Conservation (phyloP, 345 rosid genomes). For the Odontarrhena argentea region DNA sequence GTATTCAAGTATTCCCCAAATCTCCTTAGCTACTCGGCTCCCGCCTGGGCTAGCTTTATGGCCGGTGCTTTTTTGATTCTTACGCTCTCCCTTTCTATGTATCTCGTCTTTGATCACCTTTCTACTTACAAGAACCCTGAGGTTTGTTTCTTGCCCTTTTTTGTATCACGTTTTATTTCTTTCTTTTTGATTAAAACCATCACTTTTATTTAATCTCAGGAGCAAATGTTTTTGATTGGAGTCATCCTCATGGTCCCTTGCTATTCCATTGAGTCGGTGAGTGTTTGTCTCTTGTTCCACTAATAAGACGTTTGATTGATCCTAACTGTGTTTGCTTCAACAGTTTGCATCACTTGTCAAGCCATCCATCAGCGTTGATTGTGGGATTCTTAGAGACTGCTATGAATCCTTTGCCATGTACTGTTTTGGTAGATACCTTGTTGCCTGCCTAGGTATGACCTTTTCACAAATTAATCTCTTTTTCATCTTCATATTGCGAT, state of each 20-base stretch:
- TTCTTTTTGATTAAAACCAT: background rate
- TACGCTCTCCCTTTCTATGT: slow-evolving; percentile 70
- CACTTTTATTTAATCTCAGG: slow-evolving; percentile 50
- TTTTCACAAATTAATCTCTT: background rate
- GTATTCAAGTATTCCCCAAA: slow-evolving; percentile 25
- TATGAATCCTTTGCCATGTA: slow-evolving; percentile 99
- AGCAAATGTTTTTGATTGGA: slow-evolving; percentile 95
- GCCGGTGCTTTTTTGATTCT: slow-evolving; percentile 63
- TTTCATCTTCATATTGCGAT: background rate
- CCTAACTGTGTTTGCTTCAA: slow-evolving; percentile 16
- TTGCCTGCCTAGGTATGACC: slow-evolving; percentile 92
- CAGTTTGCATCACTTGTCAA: slow-evolving; percentile 90
- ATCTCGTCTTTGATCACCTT: slow-evolving; percentile 89
- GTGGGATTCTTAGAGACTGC: slow-evolving; percentile 91
- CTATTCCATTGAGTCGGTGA: slow-evolving; percentile 86
- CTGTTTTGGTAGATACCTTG: slow-evolving; percentile 98
- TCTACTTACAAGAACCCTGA: slow-evolving; percentile 97
- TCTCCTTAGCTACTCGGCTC: slow-evolving; percentile 54
- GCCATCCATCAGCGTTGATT: slow-evolving; percentile 88
- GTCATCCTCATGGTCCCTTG: slow-evolving; percentile 99
- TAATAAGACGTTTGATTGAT: background rate
- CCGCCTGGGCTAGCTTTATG: slow-evolving; percentile 70
- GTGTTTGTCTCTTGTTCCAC: background rate
- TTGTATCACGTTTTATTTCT: background rate
- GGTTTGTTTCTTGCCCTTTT: slow-evolving; percentile 44